These are phyloP conservation scores for Xerophyta viscosa DNA, from an alignment of 106 monocot genomes.

Conservation along the genomic window DNA sequence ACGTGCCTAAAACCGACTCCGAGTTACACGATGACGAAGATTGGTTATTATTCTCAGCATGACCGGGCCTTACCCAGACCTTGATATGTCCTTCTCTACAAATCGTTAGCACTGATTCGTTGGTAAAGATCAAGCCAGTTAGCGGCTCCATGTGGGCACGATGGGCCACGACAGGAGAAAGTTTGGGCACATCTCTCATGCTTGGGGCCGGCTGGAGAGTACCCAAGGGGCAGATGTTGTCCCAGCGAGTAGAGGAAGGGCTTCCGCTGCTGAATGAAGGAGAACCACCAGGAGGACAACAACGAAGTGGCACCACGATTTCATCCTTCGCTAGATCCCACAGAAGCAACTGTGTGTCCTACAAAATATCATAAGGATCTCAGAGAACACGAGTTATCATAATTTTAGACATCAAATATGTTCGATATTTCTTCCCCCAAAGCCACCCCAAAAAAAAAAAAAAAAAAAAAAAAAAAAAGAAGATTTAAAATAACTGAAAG, in stretches of 20 bases:
- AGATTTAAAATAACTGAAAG: too few relatives aligned
- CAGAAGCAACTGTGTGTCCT: conserved; percentile 88
- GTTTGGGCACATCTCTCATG: conserved; percentile 85
- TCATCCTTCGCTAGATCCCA: conserved; percentile 93
- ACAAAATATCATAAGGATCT: conserved; percentile 4
- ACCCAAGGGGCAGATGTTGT: conserved; percentile 43
- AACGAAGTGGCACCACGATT: conserved; percentile 64
- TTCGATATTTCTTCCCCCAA: too few relatives aligned
- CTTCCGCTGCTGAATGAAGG: conserved; percentile 73
- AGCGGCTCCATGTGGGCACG: conserved; percentile 78
- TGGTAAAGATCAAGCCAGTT: conserved; percentile 67
- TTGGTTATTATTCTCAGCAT: conserved; percentile 19
- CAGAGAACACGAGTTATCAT: not conserved
- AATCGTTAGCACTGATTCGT: conserved; percentile 61
- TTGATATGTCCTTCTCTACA: conserved; percentile 81
- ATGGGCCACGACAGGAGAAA: conserved; percentile 83
- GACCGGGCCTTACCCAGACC: conserved; percentile 70
- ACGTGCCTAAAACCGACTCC: conserved; percentile 19
- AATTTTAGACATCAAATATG: not conserved
- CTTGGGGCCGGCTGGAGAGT: conserved; percentile 85
- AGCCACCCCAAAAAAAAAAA: too few relatives aligned
- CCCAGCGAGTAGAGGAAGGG: conserved; percentile 68
- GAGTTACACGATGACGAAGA: conserved; percentile 29
- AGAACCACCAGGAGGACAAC: conserved; percentile 63
- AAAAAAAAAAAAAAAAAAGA: too few relatives aligned